Evolutionary conservation across 768 basidiomycete genomes (phyloP).

Genomic region (Phaeotremella fagi): DNA sequence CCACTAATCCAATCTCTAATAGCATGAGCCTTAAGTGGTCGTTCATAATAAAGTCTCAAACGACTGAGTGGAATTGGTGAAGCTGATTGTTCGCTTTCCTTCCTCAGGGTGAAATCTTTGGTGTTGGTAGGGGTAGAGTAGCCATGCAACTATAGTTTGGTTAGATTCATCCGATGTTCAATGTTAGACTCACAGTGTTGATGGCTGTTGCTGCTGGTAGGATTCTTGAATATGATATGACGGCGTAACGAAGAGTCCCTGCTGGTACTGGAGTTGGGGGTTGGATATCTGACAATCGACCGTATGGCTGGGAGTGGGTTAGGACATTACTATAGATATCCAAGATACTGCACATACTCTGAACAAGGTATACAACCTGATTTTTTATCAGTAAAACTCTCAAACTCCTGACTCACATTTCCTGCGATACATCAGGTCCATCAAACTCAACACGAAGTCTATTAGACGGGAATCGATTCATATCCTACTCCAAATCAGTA

Average conservation of each 20-base stretch:
- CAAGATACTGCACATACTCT: constrained; percentile 55
- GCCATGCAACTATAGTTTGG: constrained; percentile 37
- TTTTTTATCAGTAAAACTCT: neutral
- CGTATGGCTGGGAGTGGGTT: constrained; percentile 63
- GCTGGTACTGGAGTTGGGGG: constrained; percentile 61
- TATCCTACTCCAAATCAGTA: constrained; percentile 57
- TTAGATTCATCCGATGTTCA: neutral
- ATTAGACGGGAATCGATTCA: constrained; percentile 71
- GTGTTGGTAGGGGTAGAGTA: constrained; percentile 48
- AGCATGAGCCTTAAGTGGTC: constrained; percentile 46
- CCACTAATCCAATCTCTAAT: constrained; percentile 46
- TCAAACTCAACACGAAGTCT: constrained; percentile 76
- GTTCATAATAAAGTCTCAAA: constrained; percentile 43
- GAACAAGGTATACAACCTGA: constrained; percentile 63
- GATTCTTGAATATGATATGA: constrained; percentile 59
- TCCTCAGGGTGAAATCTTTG: constrained; percentile 38
- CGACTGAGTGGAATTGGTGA: constrained; percentile 31
- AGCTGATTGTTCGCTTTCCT: constrained; percentile 13
- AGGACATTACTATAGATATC: neutral
- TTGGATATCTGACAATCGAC: constrained; percentile 65
- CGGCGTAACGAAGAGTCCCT: constrained; percentile 63
- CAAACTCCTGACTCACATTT: constrained; percentile 45
- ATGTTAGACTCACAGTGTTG: constrained; percentile 56
- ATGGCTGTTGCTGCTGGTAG: constrained; percentile 74
- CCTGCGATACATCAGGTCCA: constrained; percentile 79